A percentile compares a stretch with the other conserved stretches of the same genome.
These are phyloP conservation scores for Carex parvula DNA, from an alignment of 176 grass and related monocot species.

Conservation along the genomic window DNA sequence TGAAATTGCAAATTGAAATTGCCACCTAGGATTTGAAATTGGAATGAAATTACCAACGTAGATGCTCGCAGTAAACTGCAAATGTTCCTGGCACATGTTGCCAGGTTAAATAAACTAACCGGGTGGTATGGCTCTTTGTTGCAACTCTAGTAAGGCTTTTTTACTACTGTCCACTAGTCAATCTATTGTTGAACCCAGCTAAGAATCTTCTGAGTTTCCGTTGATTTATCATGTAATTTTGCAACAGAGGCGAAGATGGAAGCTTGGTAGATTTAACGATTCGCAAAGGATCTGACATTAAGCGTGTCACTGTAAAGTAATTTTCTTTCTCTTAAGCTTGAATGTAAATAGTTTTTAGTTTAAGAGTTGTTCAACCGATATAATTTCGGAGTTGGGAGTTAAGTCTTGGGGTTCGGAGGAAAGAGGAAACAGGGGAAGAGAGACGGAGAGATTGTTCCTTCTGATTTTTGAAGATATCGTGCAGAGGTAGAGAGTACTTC, in stretches of 20 bases:
- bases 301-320: constrained; percentile 64
- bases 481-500: too few species aligned
- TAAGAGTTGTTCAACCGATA: too few species aligned
- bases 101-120: background rate
- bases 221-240: constrained; percentile 7
- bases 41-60: too few species aligned
- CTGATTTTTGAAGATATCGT: too few species aligned
- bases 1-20: too few species aligned
- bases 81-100: background rate
- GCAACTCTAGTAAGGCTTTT: background rate
- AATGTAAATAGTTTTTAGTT: background rate
- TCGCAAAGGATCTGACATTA: constrained; percentile 56
- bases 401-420: too few species aligned
- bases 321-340: constrained; percentile 15
- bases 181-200: background rate
- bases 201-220: background rate
- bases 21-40: too few species aligned
- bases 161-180: background rate
- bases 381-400: too few species aligned
- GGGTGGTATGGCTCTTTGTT: background rate
- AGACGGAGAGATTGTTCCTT: too few species aligned
- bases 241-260: constrained; percentile 81
- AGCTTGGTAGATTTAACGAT: constrained; percentile 72
- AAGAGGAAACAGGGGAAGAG: too few species aligned
- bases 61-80: background rate